Evolutionary conservation across 2,329 filamentous ascomycete genomes (phyloP).

Genomic region (Alternaria panax): DNA sequence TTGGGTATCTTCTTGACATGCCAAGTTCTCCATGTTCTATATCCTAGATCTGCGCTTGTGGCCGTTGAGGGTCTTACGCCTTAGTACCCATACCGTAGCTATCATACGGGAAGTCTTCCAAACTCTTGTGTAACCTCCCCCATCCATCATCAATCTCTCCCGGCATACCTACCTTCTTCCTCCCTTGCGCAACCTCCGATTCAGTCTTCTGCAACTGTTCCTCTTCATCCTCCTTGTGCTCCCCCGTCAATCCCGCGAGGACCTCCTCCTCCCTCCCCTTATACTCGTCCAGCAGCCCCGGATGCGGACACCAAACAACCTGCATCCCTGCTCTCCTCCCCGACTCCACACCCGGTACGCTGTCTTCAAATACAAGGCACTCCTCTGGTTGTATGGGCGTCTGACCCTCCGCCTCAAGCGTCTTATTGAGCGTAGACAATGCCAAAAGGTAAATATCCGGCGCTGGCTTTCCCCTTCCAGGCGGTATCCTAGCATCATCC

Average conservation of each 20-base stretch:
- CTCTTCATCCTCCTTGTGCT: conserved; percentile 66
- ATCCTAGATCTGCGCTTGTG: background rate
- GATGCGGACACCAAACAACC: conserved; percentile 90
- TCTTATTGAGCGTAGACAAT: conserved; percentile 81
- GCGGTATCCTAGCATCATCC: conserved; percentile 79
- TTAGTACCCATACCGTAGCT: conserved; percentile 61
- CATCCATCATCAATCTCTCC: conserved; percentile 68
- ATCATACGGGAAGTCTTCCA: conserved; percentile 68
- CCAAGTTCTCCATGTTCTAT: too few species aligned
- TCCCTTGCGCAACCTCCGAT: conserved; percentile 48
- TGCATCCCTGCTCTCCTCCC: conserved; percentile 93
- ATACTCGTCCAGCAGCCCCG: conserved; percentile 77
- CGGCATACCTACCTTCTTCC: conserved; percentile 55
- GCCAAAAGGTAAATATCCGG: conserved; percentile 95
- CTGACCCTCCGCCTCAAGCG: conserved; percentile 66
- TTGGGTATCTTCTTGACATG: background rate
- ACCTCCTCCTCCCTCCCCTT: conserved; percentile 79
- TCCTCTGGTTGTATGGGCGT: conserved; percentile 77
- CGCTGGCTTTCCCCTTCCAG: conserved; percentile 88
- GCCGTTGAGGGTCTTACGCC: background rate
- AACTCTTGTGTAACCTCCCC: conserved; percentile 59
- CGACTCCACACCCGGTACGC: conserved; percentile 89
- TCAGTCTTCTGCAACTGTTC: conserved; percentile 43
- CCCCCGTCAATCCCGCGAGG: conserved; percentile 79
- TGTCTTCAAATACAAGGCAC: conserved; percentile 96